These are phyloP conservation scores for Phyllosticta citriasiana DNA, from an alignment of 2,329 filamentous ascomycete species.

Conservation along the genomic window DNA sequence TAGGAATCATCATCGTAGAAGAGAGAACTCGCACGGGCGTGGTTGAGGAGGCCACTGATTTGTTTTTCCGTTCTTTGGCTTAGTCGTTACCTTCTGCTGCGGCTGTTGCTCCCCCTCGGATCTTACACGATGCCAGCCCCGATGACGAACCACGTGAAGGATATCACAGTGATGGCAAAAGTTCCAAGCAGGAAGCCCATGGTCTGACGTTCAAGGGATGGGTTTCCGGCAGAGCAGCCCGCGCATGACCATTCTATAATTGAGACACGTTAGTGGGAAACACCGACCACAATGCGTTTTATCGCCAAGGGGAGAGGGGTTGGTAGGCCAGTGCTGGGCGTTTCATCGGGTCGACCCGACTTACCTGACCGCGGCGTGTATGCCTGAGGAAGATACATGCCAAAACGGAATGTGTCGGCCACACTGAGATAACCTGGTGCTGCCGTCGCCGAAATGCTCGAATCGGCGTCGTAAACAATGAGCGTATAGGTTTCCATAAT, in stretches of 20 bases:
- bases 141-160: slow-evolving; percentile 45
- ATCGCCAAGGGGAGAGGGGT: slow-evolving; percentile 2
- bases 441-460: slow-evolving; percentile 41
- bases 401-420: slow-evolving; percentile 46
- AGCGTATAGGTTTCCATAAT: slow-evolving; percentile 53
- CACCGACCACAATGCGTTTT: slow-evolving; percentile 7
- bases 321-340: background rate
- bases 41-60: background rate
- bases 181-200: slow-evolving; percentile 47
- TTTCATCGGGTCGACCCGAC: slow-evolving; percentile 14
- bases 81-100: background rate
- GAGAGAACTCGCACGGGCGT: background rate
- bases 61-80: background rate
- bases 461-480: slow-evolving; percentile 49
- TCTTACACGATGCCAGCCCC: slow-evolving; percentile 32
- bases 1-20: background rate
- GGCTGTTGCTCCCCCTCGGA: too few relatives aligned
- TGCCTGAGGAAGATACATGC: slow-evolving; percentile 49
- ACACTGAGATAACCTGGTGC: slow-evolving; percentile 46
- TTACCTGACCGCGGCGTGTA: slow-evolving; percentile 42
- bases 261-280: slow-evolving; percentile 4
- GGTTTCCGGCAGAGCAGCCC: slow-evolving; percentile 44
- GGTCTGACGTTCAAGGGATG: slow-evolving; percentile 46
- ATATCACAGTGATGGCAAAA: slow-evolving; percentile 45
- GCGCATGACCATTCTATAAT: slow-evolving; percentile 43